phyloP scores from a whole-genome alignment of 192 early-diverging fungal species.

The Podila epicladia region DNA sequence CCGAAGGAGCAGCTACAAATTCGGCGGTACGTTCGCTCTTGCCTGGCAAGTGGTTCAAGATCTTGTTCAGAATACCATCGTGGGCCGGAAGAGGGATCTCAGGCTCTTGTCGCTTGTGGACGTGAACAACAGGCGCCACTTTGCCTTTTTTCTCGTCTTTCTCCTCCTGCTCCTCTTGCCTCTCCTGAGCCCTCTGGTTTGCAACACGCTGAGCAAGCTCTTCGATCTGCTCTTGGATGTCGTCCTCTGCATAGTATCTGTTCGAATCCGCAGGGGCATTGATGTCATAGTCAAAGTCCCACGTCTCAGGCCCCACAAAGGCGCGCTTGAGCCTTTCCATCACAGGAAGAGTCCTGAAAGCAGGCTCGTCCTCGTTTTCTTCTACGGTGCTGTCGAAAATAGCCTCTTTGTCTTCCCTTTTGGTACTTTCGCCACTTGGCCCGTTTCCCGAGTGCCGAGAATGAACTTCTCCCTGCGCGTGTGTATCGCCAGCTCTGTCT shows the following conservation, averaged over 20 bases:
- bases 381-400: background rate
- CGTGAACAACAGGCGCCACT: background rate
- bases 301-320: background rate
- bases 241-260: background rate
- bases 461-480: background rate
- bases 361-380: background rate
- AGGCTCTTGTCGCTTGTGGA: background rate
- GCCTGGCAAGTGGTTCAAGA: background rate
- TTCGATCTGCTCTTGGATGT: background rate
- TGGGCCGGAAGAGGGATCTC: background rate
- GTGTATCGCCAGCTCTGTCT: background rate
- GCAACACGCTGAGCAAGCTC: background rate
- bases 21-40: background rate
- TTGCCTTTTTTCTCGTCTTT: background rate
- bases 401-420: background rate
- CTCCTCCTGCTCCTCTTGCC: background rate
- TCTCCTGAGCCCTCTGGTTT: background rate
- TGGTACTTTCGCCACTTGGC: no score
- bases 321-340: background rate
- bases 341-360: constrained; percentile 5
- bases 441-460: background rate
- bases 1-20: background rate
- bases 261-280: background rate
- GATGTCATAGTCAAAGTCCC: background rate
- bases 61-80: background rate